These are phyloP conservation scores for Scutellaria minor DNA, from an alignment of 257 asterid species.

Conservation along the genomic window DNA sequence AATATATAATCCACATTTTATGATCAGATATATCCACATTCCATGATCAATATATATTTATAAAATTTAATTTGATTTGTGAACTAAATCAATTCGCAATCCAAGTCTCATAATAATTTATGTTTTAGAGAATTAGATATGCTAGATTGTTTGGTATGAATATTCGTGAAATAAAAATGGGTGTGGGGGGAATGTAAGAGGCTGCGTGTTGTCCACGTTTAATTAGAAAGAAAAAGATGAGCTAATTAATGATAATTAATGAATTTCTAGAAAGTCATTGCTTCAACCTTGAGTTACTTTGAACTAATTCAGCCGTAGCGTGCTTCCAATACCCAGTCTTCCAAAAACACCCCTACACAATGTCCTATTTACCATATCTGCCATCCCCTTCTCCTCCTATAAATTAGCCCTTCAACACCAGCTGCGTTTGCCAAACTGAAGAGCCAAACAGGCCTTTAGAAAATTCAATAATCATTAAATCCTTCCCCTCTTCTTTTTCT, in stretches of 20 bases:
- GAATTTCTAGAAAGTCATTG: constrained; percentile 29
- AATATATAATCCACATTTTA: too few relatives aligned
- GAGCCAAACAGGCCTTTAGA: constrained; percentile 26
- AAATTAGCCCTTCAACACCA: constrained; percentile 32
- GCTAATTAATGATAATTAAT: background rate
- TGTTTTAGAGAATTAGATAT: too few relatives aligned
- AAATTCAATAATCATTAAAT: background rate
- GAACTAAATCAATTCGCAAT: too few relatives aligned
- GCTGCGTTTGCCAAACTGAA: constrained; percentile 43
- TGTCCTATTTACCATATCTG: background rate
- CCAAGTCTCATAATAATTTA: too few relatives aligned
- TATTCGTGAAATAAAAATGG: too few relatives aligned
- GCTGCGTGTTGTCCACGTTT: constrained; percentile 2
- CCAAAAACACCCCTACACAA: constrained; percentile 11
- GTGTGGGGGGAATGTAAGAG: too few relatives aligned
- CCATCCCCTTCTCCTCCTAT: constrained; percentile 27
- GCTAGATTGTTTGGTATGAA: too few relatives aligned
- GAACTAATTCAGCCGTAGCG: background rate
- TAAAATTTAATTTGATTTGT: too few relatives aligned
- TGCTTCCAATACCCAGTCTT: background rate
- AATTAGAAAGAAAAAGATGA: background rate
- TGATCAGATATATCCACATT: too few relatives aligned
- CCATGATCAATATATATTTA: too few relatives aligned
- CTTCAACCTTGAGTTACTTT: background rate
- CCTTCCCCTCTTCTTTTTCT: background rate